Evolutionary conservation across 257 asterid species (phyloP).

Genomic region (Solanum chmielewskii): DNA sequence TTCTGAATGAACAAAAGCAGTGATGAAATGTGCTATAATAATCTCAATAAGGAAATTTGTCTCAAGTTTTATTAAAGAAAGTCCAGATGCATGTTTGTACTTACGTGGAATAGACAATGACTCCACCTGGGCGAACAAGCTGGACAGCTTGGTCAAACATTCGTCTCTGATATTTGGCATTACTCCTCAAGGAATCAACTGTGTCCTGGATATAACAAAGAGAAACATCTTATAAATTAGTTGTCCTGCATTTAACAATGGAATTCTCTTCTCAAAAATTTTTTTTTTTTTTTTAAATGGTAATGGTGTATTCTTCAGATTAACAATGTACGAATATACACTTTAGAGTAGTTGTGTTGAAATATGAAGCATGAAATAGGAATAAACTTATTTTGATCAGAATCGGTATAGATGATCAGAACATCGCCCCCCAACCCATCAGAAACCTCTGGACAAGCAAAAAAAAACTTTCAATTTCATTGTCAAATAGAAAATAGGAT

Average conservation of each 20-base stretch:
- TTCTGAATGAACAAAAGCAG: background rate
- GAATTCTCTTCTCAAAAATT: background rate
- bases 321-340: background rate
- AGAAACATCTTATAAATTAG: background rate
- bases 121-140: conserved; percentile 97
- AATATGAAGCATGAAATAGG: background rate
- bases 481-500: background rate
- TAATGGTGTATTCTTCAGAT: background rate
- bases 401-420: background rate
- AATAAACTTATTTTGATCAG: background rate
- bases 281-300: too few species aligned
- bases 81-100: conserved; percentile 11
- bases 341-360: background rate
- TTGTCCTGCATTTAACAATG: background rate
- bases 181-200: conserved; percentile 62
- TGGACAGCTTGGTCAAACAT: conserved; percentile 99
- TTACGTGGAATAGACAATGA: conserved; percentile 90
- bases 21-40: background rate
- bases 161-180: conserved; percentile 81
- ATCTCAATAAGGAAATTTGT: background rate
- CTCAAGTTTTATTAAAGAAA: background rate
- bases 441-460: background rate
- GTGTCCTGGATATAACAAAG: conserved; percentile 44
- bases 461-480: background rate
- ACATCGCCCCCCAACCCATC: background rate